Conservation (phyloP, 2,329 filamentous ascomycete genomes). For the Nectriaceae sp. region DNA sequence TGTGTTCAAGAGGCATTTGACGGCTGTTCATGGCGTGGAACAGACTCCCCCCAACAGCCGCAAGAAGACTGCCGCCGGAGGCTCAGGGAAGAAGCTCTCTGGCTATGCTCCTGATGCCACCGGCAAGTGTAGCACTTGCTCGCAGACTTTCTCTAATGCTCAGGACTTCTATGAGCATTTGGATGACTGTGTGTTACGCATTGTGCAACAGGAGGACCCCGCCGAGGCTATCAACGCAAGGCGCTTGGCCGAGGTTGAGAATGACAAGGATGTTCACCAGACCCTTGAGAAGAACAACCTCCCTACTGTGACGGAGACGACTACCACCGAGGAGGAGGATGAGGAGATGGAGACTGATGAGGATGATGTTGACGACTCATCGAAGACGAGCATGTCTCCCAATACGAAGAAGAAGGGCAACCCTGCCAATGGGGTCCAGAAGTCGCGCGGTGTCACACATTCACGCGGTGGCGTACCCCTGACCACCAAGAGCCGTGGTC, state of each 20-base stretch:
- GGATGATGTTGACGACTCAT: constrained; percentile 44
- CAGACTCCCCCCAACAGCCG: constrained; percentile 90
- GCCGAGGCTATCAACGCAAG: constrained; percentile 69
- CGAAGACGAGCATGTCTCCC: constrained; percentile 47
- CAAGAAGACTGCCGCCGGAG: constrained; percentile 58
- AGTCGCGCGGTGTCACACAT: constrained; percentile 74
- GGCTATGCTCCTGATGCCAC: constrained; percentile 77
- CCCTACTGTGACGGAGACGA: constrained; percentile 44
- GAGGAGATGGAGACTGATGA: constrained; percentile 57
- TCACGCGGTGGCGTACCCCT: constrained; percentile 72
- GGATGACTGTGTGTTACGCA: constrained; percentile 72
- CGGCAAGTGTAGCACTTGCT: constrained; percentile 95
- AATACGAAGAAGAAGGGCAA: constrained; percentile 58
- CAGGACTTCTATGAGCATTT: constrained; percentile 99
- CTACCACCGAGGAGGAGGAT: constrained; percentile 53
- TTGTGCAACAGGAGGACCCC: constrained; percentile 71
- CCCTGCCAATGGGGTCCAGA: constrained; percentile 59
- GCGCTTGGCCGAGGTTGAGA: constrained; percentile 65
- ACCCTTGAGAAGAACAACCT: constrained; percentile 66
- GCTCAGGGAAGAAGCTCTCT: constrained; percentile 63
- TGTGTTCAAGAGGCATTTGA: constrained; percentile 93
- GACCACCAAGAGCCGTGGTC: constrained; percentile 61
- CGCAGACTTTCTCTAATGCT: constrained; percentile 84
- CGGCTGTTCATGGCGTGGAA: constrained; percentile 87
- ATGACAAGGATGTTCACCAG: constrained; percentile 62